Evolutionary conservation across 1,284 basidiomycete genomes (phyloP).

Genomic region (Ceratobasidium sp.): DNA sequence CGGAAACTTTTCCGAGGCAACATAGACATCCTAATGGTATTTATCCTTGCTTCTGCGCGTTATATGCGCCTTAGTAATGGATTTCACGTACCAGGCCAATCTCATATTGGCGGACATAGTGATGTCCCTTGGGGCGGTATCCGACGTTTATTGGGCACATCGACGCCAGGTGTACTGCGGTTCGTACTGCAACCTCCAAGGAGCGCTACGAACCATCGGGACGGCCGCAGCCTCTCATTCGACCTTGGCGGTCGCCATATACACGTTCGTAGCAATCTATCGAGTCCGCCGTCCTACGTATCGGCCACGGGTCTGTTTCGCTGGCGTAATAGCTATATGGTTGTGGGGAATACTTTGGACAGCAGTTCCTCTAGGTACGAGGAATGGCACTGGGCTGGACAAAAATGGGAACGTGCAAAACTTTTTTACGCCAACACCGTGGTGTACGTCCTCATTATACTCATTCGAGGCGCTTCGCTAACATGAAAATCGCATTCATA

Average conservation of each 20-base stretch:
- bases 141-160: slow-evolving; percentile 8
- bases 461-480: not conserved
- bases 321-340: slow-evolving; percentile 5
- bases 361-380: not conserved
- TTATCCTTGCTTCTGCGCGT: not conserved
- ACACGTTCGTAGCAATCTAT: slow-evolving; percentile 1
- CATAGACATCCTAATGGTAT: slow-evolving; percentile 21
- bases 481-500: not conserved
- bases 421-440: slow-evolving; percentile 29
- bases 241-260: slow-evolving; percentile 9
- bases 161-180: slow-evolving; percentile 13
- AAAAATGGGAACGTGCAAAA: not conserved
- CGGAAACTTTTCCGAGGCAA: slow-evolving; percentile 12
- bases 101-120: slow-evolving; percentile 1
- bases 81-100: not conserved
- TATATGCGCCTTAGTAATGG: not conserved
- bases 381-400: not conserved
- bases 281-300: slow-evolving; percentile 1
- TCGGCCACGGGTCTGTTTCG: not conserved
- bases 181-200: slow-evolving; percentile 5
- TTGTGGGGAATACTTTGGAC: slow-evolving; percentile 17
- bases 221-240: slow-evolving; percentile 1
- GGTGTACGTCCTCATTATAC: not conserved
- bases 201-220: not conserved
- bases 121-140: slow-evolving; percentile 8